Evolutionary conservation across 2,329 filamentous ascomycete species (phyloP), one percentile per base, ranked within the genome.

Genomic region (Domatiomyces catenatus): DNA sequence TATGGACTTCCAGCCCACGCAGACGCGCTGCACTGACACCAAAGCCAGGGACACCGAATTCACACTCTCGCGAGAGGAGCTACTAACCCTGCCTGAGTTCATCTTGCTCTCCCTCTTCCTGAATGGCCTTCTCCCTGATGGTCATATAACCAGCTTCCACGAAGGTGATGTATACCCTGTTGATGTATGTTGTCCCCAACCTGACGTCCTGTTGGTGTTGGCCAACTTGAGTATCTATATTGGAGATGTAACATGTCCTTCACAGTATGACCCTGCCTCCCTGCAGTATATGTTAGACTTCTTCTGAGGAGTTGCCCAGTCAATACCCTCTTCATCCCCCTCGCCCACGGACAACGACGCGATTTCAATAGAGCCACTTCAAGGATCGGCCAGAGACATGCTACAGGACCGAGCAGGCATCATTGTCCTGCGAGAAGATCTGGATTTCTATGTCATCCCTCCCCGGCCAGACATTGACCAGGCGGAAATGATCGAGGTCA

Each of bases 261-360:
- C 69, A 60, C 71, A 98, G 92, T 98, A 96, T 71, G 92, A 98
- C 68, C 90, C 92, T 20, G 82, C 83, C 49, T 96, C 90, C 46
- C 79, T 98, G 50, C 88, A 96, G 69, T 98, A 96, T 71, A 98
- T 98, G 92, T 79, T 98, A 57, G 90, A 95, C 62, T 98, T 98
- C 70, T 98, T 98, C 74, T 84, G 92, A 57, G 82, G 83, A 58
- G 90, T 98, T 56, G 92, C 92, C 49, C 88, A 95, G 68, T 92
- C 89, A n/a, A 96, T 98, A 59, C 87, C 86, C 8, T 76, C 79
- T 43, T 80, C 86, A 56, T 71, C 77, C 15, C 74, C 75, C 26
- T 86, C 85, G 48, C 79, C 83, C 32, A 78, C 75, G 51, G 71
- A 74, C 28, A 63, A 67, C 55, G 80, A 86, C 54, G 71, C 77